phyloP scores from a whole-genome alignment of 345 rosid species.

The Gossypium longicalyx region DNA sequence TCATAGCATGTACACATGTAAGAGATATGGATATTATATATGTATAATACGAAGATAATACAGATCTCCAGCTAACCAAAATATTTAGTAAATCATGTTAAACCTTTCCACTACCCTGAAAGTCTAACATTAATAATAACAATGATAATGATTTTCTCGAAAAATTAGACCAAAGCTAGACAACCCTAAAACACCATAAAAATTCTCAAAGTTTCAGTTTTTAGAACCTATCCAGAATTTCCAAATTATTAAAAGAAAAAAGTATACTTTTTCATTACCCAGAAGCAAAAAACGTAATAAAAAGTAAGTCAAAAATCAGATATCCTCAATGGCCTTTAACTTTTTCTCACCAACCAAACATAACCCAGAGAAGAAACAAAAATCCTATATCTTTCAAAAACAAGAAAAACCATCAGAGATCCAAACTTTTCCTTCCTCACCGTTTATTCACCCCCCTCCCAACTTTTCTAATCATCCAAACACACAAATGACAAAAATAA shows the following conservation, averaged over 20 bases:
- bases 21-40: no score
- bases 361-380: not conserved
- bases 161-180: not conserved
- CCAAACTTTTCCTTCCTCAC: not conserved
- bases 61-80: no score
- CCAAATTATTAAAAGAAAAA: not conserved
- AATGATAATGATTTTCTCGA: not conserved
- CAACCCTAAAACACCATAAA: not conserved
- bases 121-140: not conserved
- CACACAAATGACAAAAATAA: not conserved
- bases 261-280: no score
- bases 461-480: not conserved
- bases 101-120: not conserved
- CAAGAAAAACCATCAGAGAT: not conserved
- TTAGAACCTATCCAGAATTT: not conserved
- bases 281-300: not conserved
- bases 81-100: not conserved
- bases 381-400: not conserved
- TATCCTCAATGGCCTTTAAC: not conserved
- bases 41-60: no score
- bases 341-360: constrained; percentile 2
- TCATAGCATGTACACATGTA: no score
- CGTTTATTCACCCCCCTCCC: not conserved
- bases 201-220: not conserved
- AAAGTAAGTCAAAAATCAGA: not conserved